Base-by-base conservation (phyloP, 2,329 filamentous ascomycete genomes). In the Aspergillus latus region DNA sequence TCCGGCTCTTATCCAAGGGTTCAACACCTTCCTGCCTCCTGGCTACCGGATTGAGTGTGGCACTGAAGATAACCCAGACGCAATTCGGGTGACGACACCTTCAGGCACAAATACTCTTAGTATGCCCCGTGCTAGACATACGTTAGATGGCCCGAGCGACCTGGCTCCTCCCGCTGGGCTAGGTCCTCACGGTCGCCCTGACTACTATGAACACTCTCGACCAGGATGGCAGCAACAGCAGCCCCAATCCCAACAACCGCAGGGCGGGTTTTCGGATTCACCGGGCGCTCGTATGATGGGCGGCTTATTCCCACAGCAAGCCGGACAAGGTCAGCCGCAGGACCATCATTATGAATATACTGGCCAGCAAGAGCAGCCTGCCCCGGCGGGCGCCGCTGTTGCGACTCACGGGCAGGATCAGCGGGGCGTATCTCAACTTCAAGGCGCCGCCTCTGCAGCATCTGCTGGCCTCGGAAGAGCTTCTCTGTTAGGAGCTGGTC, bases 11-110 rank as follows among this genome's bases (percentile, higher is more conserved):
- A 97, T 99, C 48, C 93, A 97, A 74, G 94, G 94, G 0, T 99
- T 99, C 73, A 99, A 99, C 70, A 99, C 94, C 0, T 99, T 99
- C 71, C 79, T 99, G 7, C 94, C 94, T 3, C 92, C 92, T 0
- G 92, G 94, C 2, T 99, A 99, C 72, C 84, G 94, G 57, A 99
- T 99, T 58, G 94, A 99, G 71, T 99, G 94, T 68, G 93, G 93
- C 30, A 88, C 90, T 13, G 91, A 91, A 34, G 93, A 95, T 62
- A 93, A 97, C 67, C 93, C 93, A 1, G 96, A 97, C 70, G 92
- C 92, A 3, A 99, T 99, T 61, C 84, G 95, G 62, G 94, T 99
- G 13, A 99, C 94, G 0, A 99, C 94, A 0, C 94, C 94, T 0
- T 96, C 95, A 80, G 94, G 94, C n/a, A 97, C 93, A 2, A 97